These are phyloP conservation scores for Ceriops decandra DNA, from an alignment of 345 rosid genomes.

Conservation along the genomic window DNA sequence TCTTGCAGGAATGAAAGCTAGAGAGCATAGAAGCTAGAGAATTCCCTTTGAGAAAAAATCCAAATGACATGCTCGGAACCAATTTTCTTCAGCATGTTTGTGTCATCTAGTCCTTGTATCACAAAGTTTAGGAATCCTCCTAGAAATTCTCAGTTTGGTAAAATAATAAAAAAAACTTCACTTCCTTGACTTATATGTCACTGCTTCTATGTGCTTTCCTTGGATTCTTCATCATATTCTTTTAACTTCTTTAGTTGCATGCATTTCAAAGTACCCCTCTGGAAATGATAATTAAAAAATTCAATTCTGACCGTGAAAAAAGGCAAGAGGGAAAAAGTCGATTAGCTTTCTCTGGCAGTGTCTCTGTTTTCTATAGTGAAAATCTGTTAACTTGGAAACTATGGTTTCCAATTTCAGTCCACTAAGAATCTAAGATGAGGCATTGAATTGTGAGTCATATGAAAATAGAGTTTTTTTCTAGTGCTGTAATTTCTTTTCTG, in stretches of 20 bases:
- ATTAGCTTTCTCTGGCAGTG: conserved; percentile 30
- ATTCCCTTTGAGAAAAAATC: conserved; percentile 39
- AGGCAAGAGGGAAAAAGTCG: conserved; percentile 1
- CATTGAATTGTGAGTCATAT: background rate
- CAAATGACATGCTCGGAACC: conserved; percentile 24
- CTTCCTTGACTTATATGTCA: conserved; percentile 41
- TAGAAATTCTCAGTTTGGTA: conserved; percentile 34
- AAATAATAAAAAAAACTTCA: conserved; percentile 13
- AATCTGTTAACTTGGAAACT: conserved; percentile 18
- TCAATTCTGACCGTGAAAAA: background rate
- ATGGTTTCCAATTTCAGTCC: background rate
- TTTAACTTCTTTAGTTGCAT: conserved; percentile 24
- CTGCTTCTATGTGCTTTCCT: conserved; percentile 46
- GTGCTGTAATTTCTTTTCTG: too few relatives aligned
- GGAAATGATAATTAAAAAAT: background rate
- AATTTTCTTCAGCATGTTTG: conserved; percentile 11
- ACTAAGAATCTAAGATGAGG: too few relatives aligned
- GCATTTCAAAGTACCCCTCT: conserved; percentile 8
- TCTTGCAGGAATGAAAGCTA: conserved; percentile 28
- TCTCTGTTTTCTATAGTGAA: conserved; percentile 15
- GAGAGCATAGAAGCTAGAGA: conserved; percentile 36
- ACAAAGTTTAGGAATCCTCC: conserved; percentile 57
- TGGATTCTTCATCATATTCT: conserved; percentile 50
- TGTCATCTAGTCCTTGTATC: conserved; percentile 66
- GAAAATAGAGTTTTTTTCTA: background rate